A percentile compares a stretch with the other conserved stretches of the same genome.
These are phyloP conservation scores for Apophysomyces sp. DNA, from an alignment of 371 early-diverging fungal species.

Conservation along the genomic window DNA sequence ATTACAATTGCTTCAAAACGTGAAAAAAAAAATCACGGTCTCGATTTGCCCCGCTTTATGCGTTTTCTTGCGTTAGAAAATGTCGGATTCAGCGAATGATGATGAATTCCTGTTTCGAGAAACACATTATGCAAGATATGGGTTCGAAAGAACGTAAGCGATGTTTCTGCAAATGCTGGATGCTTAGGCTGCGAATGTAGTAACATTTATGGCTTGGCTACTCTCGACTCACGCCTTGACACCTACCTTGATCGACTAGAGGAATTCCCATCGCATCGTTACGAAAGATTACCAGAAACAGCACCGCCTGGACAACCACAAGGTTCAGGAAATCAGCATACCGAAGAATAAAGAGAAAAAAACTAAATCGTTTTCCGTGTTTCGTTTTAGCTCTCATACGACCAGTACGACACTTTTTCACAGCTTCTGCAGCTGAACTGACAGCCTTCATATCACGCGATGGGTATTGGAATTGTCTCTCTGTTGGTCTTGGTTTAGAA, in stretches of 20 bases:
- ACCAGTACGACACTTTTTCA: conserved; percentile 38
- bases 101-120: conserved; percentile 42
- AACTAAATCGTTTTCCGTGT: not conserved
- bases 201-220: conserved; percentile 44
- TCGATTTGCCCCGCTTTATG: not conserved
- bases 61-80: not conserved
- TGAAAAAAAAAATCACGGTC: not conserved
- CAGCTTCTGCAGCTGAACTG: conserved; percentile 43
- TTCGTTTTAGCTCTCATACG: conserved; percentile 15
- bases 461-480: conserved; percentile 49
- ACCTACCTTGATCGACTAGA: conserved; percentile 38
- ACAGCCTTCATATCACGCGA: conserved; percentile 43
- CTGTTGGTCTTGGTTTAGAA: conserved; percentile 35
- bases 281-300: conserved; percentile 23
- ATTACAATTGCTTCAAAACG: too few species aligned
- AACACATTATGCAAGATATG: conserved; percentile 51
- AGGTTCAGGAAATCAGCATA: not conserved
- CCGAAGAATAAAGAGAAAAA: not conserved
- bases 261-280: conserved; percentile 48
- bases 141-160: conserved; percentile 46
- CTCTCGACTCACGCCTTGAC: conserved; percentile 32
- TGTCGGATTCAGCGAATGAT: conserved; percentile 7
- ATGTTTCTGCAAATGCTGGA: not conserved
- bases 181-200: conserved; percentile 10
- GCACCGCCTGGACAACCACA: conserved; percentile 22